Evolutionary conservation across 331 rosid species (phyloP), one percentile per base, ranked within the genome.

Genomic region (Ulmus americana): DNA sequence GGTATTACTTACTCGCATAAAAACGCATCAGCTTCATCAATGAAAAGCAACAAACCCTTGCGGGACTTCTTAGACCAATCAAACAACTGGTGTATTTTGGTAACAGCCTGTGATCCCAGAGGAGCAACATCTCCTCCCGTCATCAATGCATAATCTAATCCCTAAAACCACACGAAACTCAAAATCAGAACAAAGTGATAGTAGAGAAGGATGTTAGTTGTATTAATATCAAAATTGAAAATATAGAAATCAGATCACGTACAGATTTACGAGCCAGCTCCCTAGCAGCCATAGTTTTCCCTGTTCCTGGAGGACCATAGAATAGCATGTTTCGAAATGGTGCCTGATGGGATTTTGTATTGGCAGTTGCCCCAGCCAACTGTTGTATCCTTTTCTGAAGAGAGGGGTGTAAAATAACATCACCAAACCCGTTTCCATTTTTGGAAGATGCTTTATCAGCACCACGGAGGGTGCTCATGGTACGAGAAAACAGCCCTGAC

Each of bases 41-140:
- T 90, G 78, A 94, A 94, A 73, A 92, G 97, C 82, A 92, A 79
- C 72, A 92, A 79, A 69, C 98, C 98, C 80, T 60, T 85, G 39
- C 76, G 82, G 9, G 98, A 92, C 60, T 92, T 92, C 80, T 87
- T 92, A 56, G 95, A 67, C 97, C 98, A 92, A 74, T 92, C 98
- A 74, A 92, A 89, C 80, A 92, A 70, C 76, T 89, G 90, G 76
- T 92, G 98, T 68, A 92, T 92, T 83, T 89, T 92, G 51, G 98
- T 92, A 12, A 92, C 98, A 69, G 98, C 98, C 80, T 90, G 95
- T 35, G 97, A 70, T 43, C 98, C 98, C 54, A 92, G 80, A 0
- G 98, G 98, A 61, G 95, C 95, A 74, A 92, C 98, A 79, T 92
- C 98, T 49, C 98, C 98, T 80, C 98, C 98, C 6, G 95, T 92